Evolutionary conservation across 2,329 filamentous ascomycete species (phyloP).

Genomic region (Pyricularia sp.): DNA sequence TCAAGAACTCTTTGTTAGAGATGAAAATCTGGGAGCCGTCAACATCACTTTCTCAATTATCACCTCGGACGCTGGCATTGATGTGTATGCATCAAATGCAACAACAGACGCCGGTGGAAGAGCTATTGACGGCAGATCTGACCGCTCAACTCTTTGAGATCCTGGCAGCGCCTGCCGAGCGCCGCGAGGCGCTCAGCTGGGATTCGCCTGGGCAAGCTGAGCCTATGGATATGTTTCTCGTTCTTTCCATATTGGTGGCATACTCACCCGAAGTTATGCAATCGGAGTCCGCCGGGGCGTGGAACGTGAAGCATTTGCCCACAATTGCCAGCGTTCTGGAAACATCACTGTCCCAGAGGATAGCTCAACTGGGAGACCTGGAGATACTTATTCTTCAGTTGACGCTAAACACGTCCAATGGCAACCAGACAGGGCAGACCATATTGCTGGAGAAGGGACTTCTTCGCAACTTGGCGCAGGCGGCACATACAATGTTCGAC

Average conservation of each 20-base stretch:
- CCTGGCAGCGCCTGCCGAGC: conserved; percentile 21
- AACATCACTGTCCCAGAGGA: conserved; percentile 21
- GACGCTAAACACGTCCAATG: conserved; percentile 77
- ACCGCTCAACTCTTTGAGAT: conserved; percentile 35
- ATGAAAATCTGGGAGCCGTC: conserved; percentile 48
- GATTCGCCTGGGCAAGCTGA: conserved; percentile 19
- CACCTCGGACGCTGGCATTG: conserved; percentile 50
- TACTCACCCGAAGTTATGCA: conserved; percentile 36
- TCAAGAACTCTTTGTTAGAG: conserved; percentile 39
- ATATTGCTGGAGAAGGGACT: conserved; percentile 51
- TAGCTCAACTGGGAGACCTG: conserved; percentile 24
- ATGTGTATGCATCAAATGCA: conserved; percentile 48
- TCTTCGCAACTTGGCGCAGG: conserved; percentile 31
- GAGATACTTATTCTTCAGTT: conserved; percentile 49
- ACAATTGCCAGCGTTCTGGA: conserved; percentile 35
- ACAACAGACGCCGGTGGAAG: conserved; percentile 31
- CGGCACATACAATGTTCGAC: conserved; percentile 38
- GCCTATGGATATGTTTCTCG: conserved; percentile 28
- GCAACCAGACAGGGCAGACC: conserved; percentile 54
- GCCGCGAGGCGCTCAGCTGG: conserved; percentile 21
- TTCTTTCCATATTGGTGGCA: conserved; percentile 37
- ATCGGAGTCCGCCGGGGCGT: conserved; percentile 25
- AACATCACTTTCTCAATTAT: conserved; percentile 31
- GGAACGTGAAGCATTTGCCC: conserved; percentile 37
- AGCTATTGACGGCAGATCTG: conserved; percentile 35